These are phyloP conservation scores for Perilla frutescens DNA, from an alignment of 257 asterid genomes.

Conservation along the genomic window DNA sequence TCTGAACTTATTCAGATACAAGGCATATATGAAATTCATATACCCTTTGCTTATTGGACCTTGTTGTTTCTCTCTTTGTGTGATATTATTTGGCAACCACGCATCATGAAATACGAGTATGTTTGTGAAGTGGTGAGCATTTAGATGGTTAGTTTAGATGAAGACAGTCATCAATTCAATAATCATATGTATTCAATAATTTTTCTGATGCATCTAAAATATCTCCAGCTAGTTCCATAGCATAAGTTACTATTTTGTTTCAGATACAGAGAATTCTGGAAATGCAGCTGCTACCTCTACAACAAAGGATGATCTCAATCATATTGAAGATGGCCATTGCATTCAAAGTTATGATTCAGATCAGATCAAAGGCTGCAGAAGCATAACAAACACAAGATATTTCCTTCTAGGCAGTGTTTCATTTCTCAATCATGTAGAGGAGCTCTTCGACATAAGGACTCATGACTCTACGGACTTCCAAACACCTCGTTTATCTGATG, in stretches of 20 bases:
- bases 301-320: slow-evolving; percentile 25
- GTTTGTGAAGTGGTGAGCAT: neutral
- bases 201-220: neutral
- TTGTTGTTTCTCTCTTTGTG: too few species aligned
- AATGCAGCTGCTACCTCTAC: slow-evolving; percentile 29
- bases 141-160: neutral
- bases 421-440: slow-evolving; percentile 43
- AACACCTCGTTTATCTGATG: slow-evolving; percentile 10
- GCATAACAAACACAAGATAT: slow-evolving; percentile 31
- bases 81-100: too few species aligned
- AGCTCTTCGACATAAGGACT: slow-evolving; percentile 38
- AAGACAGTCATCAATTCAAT: neutral
- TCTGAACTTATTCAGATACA: slow-evolving; percentile 6
- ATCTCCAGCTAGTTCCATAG: neutral
- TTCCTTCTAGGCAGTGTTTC: slow-evolving; percentile 51
- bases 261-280: slow-evolving; percentile 48
- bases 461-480: slow-evolving; percentile 21
- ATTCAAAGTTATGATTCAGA: neutral
- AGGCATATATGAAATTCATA: neutral
- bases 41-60: too few species aligned
- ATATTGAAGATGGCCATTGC: slow-evolving; percentile 25
- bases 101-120: neutral
- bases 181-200: neutral
- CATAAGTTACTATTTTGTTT: slow-evolving; percentile 18
- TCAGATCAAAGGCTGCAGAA: slow-evolving; percentile 34